These are phyloP conservation scores for Mucor ambiguus DNA, from an alignment of 371 early-diverging fungal species.

Conservation along the genomic window DNA sequence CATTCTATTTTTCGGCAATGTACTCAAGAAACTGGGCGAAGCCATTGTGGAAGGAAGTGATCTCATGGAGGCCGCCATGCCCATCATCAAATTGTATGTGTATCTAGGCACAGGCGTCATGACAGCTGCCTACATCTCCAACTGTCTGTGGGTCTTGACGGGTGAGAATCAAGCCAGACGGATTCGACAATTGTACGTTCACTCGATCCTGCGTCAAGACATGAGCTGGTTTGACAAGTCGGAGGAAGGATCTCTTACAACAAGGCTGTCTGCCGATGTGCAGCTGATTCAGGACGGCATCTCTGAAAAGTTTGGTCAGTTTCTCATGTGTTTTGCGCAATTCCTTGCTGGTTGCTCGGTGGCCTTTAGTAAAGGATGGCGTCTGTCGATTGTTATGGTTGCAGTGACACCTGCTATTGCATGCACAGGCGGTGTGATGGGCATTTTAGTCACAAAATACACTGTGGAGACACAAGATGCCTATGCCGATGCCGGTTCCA, in stretches of 20 bases:
- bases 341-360: conserved; percentile 86
- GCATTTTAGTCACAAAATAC: conserved; percentile 61
- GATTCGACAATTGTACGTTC: conserved; percentile 60
- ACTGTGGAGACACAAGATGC: conserved; percentile 39
- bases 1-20: conserved; percentile 43
- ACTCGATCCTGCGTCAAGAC: conserved; percentile 84
- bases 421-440: conserved; percentile 61
- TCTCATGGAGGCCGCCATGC: conserved; percentile 13
- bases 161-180: conserved; percentile 36
- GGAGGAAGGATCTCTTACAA: conserved; percentile 67
- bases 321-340: conserved; percentile 65
- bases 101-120: conserved; percentile 43
- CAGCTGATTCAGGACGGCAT: conserved; percentile 84
- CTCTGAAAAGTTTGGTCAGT: conserved; percentile 78
- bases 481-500: conserved; percentile 49
- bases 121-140: conserved; percentile 34
- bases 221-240: conserved; percentile 88
- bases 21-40: conserved; percentile 15
- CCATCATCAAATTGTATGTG: conserved; percentile 34
- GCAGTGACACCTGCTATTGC: conserved; percentile 66
- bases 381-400: conserved; percentile 74
- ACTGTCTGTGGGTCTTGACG: conserved; percentile 39
- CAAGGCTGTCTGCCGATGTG: conserved; percentile 76
- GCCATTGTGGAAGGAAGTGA: conserved; percentile 30
- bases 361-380: conserved; percentile 86